Evolutionary conservation across 345 rosid genomes (phyloP).

Genomic region (Dipteronia dyeriana): DNA sequence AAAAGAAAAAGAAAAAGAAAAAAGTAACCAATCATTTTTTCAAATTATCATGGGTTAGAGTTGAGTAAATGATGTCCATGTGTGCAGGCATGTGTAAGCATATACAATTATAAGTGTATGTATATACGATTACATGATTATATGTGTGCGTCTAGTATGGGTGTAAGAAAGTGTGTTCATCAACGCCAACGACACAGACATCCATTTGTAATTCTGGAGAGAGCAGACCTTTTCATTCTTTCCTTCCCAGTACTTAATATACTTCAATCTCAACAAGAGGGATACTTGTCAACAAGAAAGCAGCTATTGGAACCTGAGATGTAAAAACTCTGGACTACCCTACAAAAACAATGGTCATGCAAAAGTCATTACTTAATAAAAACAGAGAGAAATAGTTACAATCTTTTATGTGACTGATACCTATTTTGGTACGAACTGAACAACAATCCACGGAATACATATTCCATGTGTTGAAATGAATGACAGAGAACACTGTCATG

Average conservation of each 20-base stretch:
- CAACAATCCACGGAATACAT: conserved; percentile 9
- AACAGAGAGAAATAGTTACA: background rate
- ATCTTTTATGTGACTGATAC: background rate
- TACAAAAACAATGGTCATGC: background rate
- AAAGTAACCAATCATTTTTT: background rate
- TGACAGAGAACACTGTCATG: conserved; percentile 13
- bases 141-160: background rate
- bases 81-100: background rate
- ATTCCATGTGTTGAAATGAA: conserved; percentile 17
- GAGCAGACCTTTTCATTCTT: background rate
- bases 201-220: background rate
- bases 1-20: background rate
- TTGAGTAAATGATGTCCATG: background rate
- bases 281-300: background rate
- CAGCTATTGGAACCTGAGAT: background rate
- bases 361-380: conserved; percentile 5
- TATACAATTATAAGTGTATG: background rate
- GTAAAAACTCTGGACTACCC: background rate
- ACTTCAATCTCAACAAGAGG: background rate
- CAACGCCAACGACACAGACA: background rate
- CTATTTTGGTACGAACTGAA: background rate
- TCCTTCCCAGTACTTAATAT: background rate
- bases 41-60: background rate
- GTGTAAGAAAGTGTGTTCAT: background rate
- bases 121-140: too few relatives aligned